Percentiles rank a stretch among this genome's conserved stretches.
These are phyloP conservation scores for Geotrichum carabidarum DNA, from an alignment of 1,139 yeast genomes.

Conservation along the genomic window DNA sequence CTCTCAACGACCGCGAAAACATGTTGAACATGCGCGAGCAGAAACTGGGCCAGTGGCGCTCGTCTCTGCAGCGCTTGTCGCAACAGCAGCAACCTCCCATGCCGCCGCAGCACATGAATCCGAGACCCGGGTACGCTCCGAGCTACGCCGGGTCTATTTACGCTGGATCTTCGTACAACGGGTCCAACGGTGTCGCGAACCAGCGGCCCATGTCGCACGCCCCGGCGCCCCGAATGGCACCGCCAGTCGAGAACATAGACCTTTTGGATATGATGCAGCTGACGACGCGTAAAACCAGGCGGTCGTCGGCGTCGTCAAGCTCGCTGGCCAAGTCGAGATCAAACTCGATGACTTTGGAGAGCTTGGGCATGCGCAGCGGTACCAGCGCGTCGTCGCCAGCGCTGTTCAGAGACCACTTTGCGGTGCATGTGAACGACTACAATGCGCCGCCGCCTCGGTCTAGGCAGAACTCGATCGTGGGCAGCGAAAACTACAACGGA, in stretches of 20 bases:
- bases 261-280: slow-evolving; percentile 20
- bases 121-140: slow-evolving; percentile 3
- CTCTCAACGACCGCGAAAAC: slow-evolving; percentile 13
- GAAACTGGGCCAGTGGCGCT: slow-evolving; percentile 13
- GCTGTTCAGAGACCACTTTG: slow-evolving; percentile 8
- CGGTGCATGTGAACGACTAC: background rate
- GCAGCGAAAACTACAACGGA: background rate
- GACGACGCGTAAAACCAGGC: slow-evolving; percentile 17
- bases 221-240: background rate
- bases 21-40: slow-evolving; percentile 9
- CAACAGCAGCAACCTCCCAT: slow-evolving; percentile 4
- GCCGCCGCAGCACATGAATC: slow-evolving; percentile 3
- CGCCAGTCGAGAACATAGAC: slow-evolving; percentile 14
- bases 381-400: slow-evolving; percentile 9
- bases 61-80: slow-evolving; percentile 1
- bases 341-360: slow-evolving; percentile 15
- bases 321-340: slow-evolving; percentile 15
- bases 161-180: background rate
- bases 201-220: slow-evolving; percentile 8
- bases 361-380: background rate
- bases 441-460: background rate
- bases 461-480: background rate
- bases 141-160: background rate
- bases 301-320: slow-evolving; percentile 9
- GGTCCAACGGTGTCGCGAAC: background rate